Conservation (phyloP, 1,284 basidiomycete species). For the Tilletia horrida region DNA sequence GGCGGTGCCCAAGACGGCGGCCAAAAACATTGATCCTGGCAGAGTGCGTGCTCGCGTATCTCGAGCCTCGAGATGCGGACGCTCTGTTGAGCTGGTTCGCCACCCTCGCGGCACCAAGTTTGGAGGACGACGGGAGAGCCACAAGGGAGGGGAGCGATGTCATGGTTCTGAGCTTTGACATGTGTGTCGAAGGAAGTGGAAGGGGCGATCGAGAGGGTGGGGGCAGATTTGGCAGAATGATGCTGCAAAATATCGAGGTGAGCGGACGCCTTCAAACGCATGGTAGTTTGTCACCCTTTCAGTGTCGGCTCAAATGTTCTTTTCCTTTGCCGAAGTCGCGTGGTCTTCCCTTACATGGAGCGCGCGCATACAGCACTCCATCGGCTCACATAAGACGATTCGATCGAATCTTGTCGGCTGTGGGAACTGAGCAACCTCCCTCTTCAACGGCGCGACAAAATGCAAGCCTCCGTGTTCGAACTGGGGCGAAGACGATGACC, state of each 20-base stretch:
- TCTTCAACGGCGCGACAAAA: neutral
- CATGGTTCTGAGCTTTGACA: constrained; percentile 45
- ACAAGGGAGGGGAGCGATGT: constrained; percentile 10
- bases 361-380: constrained; percentile 39
- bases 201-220: constrained; percentile 28
- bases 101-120: neutral
- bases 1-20: neutral
- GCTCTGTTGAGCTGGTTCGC: constrained; percentile 31
- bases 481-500: constrained; percentile 27
- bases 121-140: neutral
- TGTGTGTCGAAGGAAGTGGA: constrained; percentile 33
- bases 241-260: constrained; percentile 51
- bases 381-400: constrained; percentile 35
- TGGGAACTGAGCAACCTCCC: neutral
- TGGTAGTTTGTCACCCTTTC: too few species aligned
- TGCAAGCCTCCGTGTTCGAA: neutral
- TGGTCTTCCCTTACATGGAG: constrained; percentile 41
- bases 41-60: constrained; percentile 53
- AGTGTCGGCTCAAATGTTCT: too few species aligned
- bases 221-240: constrained; percentile 44
- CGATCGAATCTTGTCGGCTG: constrained; percentile 19
- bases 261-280: too few species aligned
- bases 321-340: constrained; percentile 32
- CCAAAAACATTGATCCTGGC: constrained; percentile 44
- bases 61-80: constrained; percentile 32